These are phyloP conservation scores for Microdochium paspali DNA, from an alignment of 2,329 filamentous ascomycete genomes.

Conservation along the genomic window DNA sequence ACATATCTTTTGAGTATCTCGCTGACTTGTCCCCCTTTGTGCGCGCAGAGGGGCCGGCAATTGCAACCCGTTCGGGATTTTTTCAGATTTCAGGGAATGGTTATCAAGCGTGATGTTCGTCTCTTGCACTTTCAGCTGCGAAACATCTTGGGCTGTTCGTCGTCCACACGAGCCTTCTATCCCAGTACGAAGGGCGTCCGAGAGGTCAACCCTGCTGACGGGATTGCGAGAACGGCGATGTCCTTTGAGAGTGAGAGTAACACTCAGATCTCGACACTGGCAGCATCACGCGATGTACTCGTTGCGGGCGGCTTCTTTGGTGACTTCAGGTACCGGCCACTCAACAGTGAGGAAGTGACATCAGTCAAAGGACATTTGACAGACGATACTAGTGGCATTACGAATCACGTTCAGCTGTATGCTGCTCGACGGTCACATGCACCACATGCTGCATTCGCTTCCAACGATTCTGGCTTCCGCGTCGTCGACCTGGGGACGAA, in stretches of 20 bases:
- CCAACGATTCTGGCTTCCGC: slow-evolving; percentile 52
- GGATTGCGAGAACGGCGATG: slow-evolving; percentile 33
- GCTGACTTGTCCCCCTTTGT: not conserved
- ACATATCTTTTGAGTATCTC: not conserved
- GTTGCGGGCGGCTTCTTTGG: slow-evolving; percentile 51
- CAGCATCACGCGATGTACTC: slow-evolving; percentile 43
- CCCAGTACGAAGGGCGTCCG: slow-evolving; percentile 38
- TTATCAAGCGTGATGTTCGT: slow-evolving; percentile 41
- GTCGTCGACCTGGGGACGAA: slow-evolving; percentile 50
- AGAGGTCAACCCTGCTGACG: slow-evolving; percentile 41
- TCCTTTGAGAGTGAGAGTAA: slow-evolving; percentile 28
- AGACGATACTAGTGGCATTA: slow-evolving; percentile 42
- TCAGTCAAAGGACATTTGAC: slow-evolving; percentile 38
- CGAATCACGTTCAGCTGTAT: slow-evolving; percentile 55
- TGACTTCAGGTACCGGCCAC: slow-evolving; percentile 39
- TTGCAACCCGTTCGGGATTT: slow-evolving; percentile 23
- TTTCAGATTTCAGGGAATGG: slow-evolving; percentile 50
- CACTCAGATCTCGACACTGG: slow-evolving; percentile 38
- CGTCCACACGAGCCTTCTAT: slow-evolving; percentile 47
- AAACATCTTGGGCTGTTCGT: slow-evolving; percentile 49
- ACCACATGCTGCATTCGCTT: slow-evolving; percentile 50
- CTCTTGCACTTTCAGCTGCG: slow-evolving; percentile 59
- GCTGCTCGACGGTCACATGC: slow-evolving; percentile 37
- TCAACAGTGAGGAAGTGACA: slow-evolving; percentile 28
- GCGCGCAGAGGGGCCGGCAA: not conserved